Base-by-base conservation (phyloP, 2,329 filamentous ascomycete species). In the Dothideomycetes sp. region DNA sequence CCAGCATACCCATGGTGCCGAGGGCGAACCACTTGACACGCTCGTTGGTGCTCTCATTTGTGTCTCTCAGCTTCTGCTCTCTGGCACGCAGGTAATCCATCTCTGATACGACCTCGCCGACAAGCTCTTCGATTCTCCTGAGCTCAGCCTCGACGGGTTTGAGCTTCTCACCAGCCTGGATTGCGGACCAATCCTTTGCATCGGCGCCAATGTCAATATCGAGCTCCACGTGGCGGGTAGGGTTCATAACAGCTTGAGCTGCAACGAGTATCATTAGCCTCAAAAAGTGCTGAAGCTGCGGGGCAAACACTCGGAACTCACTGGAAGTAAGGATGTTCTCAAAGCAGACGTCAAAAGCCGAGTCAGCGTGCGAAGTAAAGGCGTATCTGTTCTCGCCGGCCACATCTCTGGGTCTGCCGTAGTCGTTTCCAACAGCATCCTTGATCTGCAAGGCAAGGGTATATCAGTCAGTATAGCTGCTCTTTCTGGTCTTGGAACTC, bases 41-140 rank as follows among this genome's bases (percentile, higher is more conserved):
- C 66, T 84, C 91, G 68, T 98, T 98, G 50, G 91, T 98, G 72
- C 89, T 96, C 80, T 98, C 91, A 65, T 98, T 98, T 52, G 91
- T 98, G 68, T 98, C 89, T 61, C 91, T 75, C 53, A 98, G 75
- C 71, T 86, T 94, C 75, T 94, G 87, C 72, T 98, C 91, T 53
- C 91, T 77, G 30, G 64, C 55, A 49, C 91, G 77, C 53, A 98
- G 76, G 67, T 96, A 98, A 49, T 96, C 89, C 89, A 98, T 94
- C 73, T 96, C 89, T 47, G 65, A 65, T 36, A 95, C 89, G 48
- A 96, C 79, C 68, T 96, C 89, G 49, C 71, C 73, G 30, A 94
- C 83, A 58, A 89, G 74, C 67, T 95, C 91, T 62, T 94, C 87
- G 56, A 96, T 84, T 51, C 87, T 79, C 55, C 88, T 81, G 56